Percentiles rank a stretch among this genome's conserved stretches.
These are phyloP conservation scores for Neurospora sp. DNA, from an alignment of 495 filamentous ascomycete genomes.

Conservation along the genomic window DNA sequence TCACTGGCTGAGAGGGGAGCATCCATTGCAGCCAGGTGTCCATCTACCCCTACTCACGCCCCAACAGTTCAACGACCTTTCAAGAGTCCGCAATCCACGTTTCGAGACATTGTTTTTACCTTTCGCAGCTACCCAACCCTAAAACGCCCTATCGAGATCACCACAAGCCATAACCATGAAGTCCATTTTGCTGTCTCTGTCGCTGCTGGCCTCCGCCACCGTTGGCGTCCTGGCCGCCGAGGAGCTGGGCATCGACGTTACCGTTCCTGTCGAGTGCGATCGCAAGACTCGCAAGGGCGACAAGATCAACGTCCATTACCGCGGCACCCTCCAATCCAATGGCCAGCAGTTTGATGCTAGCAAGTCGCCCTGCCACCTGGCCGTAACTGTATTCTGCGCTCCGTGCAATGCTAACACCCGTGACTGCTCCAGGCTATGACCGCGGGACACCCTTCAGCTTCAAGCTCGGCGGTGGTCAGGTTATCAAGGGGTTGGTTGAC, in stretches of 20 bases:
- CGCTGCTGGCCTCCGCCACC: slow-evolving; percentile 42
- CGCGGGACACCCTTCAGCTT: slow-evolving; percentile 68
- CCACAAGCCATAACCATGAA: slow-evolving; percentile 30
- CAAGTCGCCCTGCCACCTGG: slow-evolving; percentile 10
- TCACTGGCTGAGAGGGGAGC: not conserved
- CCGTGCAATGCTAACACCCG: slow-evolving; percentile 6
- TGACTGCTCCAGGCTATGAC: slow-evolving; percentile 49
- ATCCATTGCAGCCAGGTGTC: not conserved
- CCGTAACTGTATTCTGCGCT: slow-evolving; percentile 4
- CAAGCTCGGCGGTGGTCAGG: slow-evolving; percentile 64
- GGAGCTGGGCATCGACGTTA: slow-evolving; percentile 64
- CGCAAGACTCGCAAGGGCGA: slow-evolving; percentile 72
- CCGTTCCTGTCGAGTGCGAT: slow-evolving; percentile 52
- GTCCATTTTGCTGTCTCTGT: slow-evolving; percentile 46
- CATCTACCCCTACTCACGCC: not conserved
- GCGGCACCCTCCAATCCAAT: slow-evolving; percentile 58
- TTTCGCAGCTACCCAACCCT: not conserved
- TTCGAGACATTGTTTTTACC: not conserved
- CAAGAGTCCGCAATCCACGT: not conserved
- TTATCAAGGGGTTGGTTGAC: slow-evolving; percentile 68
- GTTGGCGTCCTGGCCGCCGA: slow-evolving; percentile 41
- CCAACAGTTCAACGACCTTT: not conserved
- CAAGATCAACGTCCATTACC: slow-evolving; percentile 76
- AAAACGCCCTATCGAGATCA: not conserved
- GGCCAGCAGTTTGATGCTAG: slow-evolving; percentile 51